Evolutionary conservation across 2,329 filamentous ascomycete genomes (phyloP), one percentile per base, ranked within the genome.

Genomic region (Aspergillus sp.): DNA sequence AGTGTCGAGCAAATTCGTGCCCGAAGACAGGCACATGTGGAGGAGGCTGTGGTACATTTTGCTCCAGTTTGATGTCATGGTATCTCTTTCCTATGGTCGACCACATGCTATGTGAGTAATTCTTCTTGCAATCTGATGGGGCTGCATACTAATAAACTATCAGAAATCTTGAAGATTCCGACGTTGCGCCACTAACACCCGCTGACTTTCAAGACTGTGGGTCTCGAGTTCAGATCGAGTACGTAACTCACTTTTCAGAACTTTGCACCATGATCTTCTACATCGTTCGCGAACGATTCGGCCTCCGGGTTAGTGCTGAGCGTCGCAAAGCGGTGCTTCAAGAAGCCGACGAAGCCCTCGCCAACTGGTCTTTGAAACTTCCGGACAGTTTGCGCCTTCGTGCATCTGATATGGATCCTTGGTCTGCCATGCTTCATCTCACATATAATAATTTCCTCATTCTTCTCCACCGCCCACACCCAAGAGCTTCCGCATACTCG

Each of bases 241-340:
- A 66, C 45, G 68, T 70, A 12, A 73, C 75, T 26, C 67, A 76
- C 29, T 74, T 75, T 39, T 70, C 73, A 3, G 69, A 69, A 32
- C 64, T 78, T 1, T 78, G 75, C 46, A 66, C 73, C 13, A 73
- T 78, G 54, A 71, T 77, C 34, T 74, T 66, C 5, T 69, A 67
- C 44, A 64, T 70, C 26, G 60, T 70, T 41, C 63, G 67, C 12
- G 67, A 69, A 46, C 58, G 67, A 27, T 71, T 71, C 43, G 68
- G 68, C 6, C 50, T 70, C 13, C 60, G 63, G 28, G 64, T 68
- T 36, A 67, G 56, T 28, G 66, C 56, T 48, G 65, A 62, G 52
- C 61, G 66, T 34, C 65, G 67, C 36, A 71, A 69, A 50, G 66
- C 64, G 7, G 66, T 64, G 31, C 59, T 71, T 19, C 60, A 62